Base-by-base conservation (phyloP, 345 rosid genomes). In the Capsella bursapastoris region DNA sequence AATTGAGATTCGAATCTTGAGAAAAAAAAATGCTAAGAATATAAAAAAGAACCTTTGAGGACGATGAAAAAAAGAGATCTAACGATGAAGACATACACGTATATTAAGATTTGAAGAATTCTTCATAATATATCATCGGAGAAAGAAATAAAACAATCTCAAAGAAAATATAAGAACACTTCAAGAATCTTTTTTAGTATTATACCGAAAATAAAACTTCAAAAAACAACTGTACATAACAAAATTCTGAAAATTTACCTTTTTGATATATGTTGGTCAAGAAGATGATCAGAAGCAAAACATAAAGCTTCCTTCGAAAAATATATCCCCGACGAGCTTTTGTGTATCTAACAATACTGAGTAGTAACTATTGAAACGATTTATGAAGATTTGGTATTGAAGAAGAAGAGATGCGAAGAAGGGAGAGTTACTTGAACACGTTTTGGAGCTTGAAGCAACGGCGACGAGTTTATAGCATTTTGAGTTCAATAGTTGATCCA, bases 401-500 rank as follows among this genome's bases (percentile, higher is more conserved):
- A 37, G 71, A 69, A 70, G 25, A 22, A 22, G 25, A 22, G 67
- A 57, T 51, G 77, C 55, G 41, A 64, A 57, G 37, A 34, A 34
- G 7, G 37, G 67, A 70, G 56, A 50, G 44, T 70, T 53, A 50
- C 64, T 78, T 70, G 9, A 25, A 69, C 51, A 70, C 71, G 71
- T 3, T 64, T 76, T 18, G 37, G 10, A 56, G 66, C 15, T 63
- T 4, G 1, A 76, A 44, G 71, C 80, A 76, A 76, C 75, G 71
- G 71, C 80, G 80, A 76, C 71, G 71, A 31, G 75, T 70, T 76
- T 70, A 76, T 76, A 76, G 75, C 45, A 62, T 55, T 11, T 53
- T 1, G 57, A 63, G 75, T 70, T 55, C 45, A 31, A 45, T 8
- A 35, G 28, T 69, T 5, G 27, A 32, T 27, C 6, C 18, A 15